phyloP scores from a whole-genome alignment of 2,329 filamentous ascomycete species.

The Fusarium stilboides region DNA sequence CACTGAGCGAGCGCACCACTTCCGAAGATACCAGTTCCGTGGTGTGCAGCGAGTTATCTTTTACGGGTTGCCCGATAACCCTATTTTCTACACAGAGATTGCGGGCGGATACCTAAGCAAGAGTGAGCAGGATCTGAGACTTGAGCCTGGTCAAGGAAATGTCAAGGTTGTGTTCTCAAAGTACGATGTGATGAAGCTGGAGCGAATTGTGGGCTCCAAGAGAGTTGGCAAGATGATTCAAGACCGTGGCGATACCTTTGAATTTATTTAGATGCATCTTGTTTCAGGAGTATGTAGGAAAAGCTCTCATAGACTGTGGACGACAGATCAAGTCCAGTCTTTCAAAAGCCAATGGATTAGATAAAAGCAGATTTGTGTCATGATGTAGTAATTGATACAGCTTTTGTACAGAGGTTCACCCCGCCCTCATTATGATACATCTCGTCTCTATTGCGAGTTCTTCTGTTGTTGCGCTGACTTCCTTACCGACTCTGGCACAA shows the following conservation, averaged over 20 bases:
- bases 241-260: conserved; percentile 91
- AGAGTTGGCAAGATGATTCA: conserved; percentile 87
- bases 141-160: conserved; percentile 72
- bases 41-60: conserved; percentile 89
- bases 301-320: conserved; percentile 9
- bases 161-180: conserved; percentile 82
- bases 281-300: conserved; percentile 20
- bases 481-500: conserved; percentile 50
- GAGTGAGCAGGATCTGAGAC: conserved; percentile 70
- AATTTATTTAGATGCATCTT: conserved; percentile 78
- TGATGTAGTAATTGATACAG: conserved; percentile 50
- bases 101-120: conserved; percentile 76
- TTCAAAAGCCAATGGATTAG: conserved; percentile 20
- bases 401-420: conserved; percentile 51
- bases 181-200: conserved; percentile 90
- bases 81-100: conserved; percentile 83
- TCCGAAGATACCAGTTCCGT: conserved; percentile 86
- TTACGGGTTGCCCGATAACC: conserved; percentile 93
- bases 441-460: conserved; percentile 39
- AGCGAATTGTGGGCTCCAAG: conserved; percentile 87
- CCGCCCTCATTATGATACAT: conserved; percentile 44
- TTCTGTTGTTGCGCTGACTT: conserved; percentile 39
- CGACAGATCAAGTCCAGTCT: conserved; percentile 5
- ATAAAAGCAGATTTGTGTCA: conserved; percentile 31
- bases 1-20: conserved; percentile 96